These are phyloP conservation scores for Trichomonascaceae sp. DNA, from an alignment of 1,139 yeast genomes.

Conservation along the genomic window DNA sequence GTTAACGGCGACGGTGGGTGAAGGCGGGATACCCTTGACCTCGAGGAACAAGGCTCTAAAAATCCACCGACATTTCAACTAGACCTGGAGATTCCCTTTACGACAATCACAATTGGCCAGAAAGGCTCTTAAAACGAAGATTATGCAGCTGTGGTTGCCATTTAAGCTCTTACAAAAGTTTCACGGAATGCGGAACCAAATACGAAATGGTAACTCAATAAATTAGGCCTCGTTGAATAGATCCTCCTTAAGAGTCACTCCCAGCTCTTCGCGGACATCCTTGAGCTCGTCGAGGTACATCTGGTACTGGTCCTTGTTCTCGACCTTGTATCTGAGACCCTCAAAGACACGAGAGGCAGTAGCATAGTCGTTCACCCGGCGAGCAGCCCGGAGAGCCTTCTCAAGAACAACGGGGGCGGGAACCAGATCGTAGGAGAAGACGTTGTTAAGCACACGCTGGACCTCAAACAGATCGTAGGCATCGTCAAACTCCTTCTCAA, in stretches of 20 bases:
- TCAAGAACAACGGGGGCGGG: conserved; percentile 96
- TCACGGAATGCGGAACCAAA: too few relatives aligned
- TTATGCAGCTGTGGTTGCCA: too few relatives aligned
- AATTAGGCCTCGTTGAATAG: conserved; percentile 35
- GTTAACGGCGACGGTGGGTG: too few relatives aligned
- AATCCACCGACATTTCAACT: too few relatives aligned
- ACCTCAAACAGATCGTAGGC: conserved; percentile 98
- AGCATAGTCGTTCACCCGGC: conserved; percentile 98
- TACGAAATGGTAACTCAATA: too few relatives aligned
- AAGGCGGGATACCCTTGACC: too few relatives aligned
- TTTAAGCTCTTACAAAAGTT: too few relatives aligned
- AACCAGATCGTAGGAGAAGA: conserved; percentile 95
- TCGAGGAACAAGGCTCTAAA: too few relatives aligned
- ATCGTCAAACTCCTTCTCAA: conserved; percentile 93
- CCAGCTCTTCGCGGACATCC: conserved; percentile 83
- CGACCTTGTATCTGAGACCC: conserved; percentile 87
- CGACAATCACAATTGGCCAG: too few relatives aligned
- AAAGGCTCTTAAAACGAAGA: too few relatives aligned
- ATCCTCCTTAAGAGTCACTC: conserved; percentile 83
- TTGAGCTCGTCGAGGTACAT: conserved; percentile 93
- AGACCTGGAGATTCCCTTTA: too few relatives aligned
- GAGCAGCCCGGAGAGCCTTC: conserved; percentile 93
- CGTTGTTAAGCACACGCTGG: conserved; percentile 82
- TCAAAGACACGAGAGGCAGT: conserved; percentile 98
- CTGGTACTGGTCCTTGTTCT: conserved; percentile 81